Evolutionary conservation across 805 yeast genomes (phyloP).

Genomic region (Priceomyces haplophilus): DNA sequence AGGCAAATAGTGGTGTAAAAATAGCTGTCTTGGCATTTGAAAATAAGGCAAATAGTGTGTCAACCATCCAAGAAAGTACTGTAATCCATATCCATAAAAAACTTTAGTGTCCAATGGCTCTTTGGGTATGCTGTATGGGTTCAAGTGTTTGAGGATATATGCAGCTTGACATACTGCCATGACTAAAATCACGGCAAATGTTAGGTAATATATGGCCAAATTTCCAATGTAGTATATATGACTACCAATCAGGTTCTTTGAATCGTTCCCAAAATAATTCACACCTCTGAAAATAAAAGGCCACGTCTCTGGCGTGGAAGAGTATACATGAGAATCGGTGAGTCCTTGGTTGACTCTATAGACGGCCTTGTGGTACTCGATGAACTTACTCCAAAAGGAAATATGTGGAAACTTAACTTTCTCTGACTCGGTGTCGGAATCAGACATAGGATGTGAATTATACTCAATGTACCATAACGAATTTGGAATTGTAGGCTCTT

Average conservation of each 20-base stretch:
- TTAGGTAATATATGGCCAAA: conserved; percentile 51
- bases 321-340: conserved; percentile 47
- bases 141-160: conserved; percentile 21
- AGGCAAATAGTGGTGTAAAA: conserved; percentile 48
- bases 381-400: conserved; percentile 49
- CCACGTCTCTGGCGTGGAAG: conserved; percentile 63
- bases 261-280: conserved; percentile 48
- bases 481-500: conserved; percentile 63
- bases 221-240: conserved; percentile 65
- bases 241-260: conserved; percentile 18
- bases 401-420: conserved; percentile 19
- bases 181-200: conserved; percentile 33
- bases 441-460: conserved; percentile 53
- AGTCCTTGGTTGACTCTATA: conserved; percentile 46
- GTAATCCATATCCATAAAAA: conserved; percentile 25
- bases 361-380: conserved; percentile 58
- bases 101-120: conserved; percentile 12
- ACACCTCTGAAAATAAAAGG: conserved; percentile 58
- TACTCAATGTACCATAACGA: conserved; percentile 74
- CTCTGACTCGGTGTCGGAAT: conserved; percentile 16
- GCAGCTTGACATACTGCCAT: conserved; percentile 16
- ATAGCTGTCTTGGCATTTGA: conserved; percentile 35
- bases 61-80: conserved; percentile 54
- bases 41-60: conserved; percentile 58
- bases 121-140: conserved; percentile 25